Conservation (phyloP, 2,329 filamentous ascomycete genomes). For the Colletotrichum filicis region DNA sequence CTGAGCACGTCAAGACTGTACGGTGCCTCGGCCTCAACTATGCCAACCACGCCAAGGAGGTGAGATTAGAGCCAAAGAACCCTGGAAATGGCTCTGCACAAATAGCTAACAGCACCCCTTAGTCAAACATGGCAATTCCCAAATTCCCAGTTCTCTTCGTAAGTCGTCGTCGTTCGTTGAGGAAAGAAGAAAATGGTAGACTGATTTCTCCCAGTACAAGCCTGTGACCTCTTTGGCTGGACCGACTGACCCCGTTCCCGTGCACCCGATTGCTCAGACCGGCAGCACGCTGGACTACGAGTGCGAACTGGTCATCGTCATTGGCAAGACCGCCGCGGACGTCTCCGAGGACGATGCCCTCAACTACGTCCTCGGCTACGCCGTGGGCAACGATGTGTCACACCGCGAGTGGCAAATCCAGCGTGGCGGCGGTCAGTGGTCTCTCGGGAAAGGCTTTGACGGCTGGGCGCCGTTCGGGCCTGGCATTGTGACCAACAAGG, state of each 20-base stretch:
- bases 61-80: constrained; percentile 36
- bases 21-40: constrained; percentile 80
- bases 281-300: constrained; percentile 80
- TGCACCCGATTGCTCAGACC: constrained; percentile 74
- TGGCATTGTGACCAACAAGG: constrained; percentile 69
- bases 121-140: constrained; percentile 74
- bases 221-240: constrained; percentile 73
- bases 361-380: constrained; percentile 80
- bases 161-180: constrained; percentile 39
- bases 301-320: constrained; percentile 80
- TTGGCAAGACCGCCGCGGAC: constrained; percentile 74
- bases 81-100: not conserved
- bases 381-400: constrained; percentile 82
- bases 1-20: constrained; percentile 72
- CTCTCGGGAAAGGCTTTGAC: constrained; percentile 79
- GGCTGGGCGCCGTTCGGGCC: constrained; percentile 81
- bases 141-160: constrained; percentile 79
- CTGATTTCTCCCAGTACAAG: constrained; percentile 64
- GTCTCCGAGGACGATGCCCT: constrained; percentile 74
- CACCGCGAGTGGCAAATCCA: constrained; percentile 82
- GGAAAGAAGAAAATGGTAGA: not conserved
- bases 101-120: not conserved
- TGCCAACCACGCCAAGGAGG: constrained; percentile 76
- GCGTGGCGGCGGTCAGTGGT: constrained; percentile 76
- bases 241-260: constrained; percentile 73